phyloP scores from a whole-genome alignment of 2,329 filamentous ascomycete genomes.

The Aspergillus oerlinghausenensis region DNA sequence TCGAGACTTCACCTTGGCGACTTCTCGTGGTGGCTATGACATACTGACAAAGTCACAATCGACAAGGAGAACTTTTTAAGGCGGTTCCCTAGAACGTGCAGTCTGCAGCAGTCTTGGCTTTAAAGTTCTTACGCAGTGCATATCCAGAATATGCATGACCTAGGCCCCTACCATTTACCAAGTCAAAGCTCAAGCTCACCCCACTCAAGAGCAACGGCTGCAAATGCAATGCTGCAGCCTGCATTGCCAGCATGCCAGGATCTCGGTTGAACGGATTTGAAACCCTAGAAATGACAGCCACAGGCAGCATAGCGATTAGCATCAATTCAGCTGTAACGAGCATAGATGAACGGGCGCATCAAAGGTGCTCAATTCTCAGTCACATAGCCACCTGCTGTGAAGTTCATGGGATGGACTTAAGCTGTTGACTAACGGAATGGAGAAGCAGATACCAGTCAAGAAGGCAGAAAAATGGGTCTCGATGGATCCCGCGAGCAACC shows the following conservation, averaged over 20 bases:
- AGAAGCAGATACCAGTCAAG: slow-evolving; percentile 3
- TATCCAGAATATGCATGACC: slow-evolving; percentile 2
- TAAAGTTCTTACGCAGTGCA: slow-evolving; percentile 1
- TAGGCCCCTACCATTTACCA: not conserved
- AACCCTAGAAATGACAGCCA: not conserved
- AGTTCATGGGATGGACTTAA: not conserved
- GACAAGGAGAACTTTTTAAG: not conserved
- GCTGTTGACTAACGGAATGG: not conserved
- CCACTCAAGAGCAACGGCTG: slow-evolving; percentile 10
- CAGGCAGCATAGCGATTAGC: not conserved
- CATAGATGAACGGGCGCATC: not conserved
- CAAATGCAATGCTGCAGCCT: slow-evolving; percentile 1
- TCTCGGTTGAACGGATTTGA: not conserved
- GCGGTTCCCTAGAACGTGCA: slow-evolving; percentile 7
- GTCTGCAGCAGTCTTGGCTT: not conserved
- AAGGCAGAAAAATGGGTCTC: not conserved
- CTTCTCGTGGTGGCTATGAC: too few species aligned
- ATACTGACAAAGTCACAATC: too few species aligned
- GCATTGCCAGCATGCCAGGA: not conserved
- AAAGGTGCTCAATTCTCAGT: not conserved
- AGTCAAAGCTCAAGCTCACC: not conserved
- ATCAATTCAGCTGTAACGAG: not conserved
- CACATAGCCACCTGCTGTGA: not conserved
- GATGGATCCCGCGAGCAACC: slow-evolving; percentile 4
- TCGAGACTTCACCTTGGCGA: too few species aligned